Conservation (phyloP, 768 basidiomycete genomes). For the Lentinula guzmanii region DNA sequence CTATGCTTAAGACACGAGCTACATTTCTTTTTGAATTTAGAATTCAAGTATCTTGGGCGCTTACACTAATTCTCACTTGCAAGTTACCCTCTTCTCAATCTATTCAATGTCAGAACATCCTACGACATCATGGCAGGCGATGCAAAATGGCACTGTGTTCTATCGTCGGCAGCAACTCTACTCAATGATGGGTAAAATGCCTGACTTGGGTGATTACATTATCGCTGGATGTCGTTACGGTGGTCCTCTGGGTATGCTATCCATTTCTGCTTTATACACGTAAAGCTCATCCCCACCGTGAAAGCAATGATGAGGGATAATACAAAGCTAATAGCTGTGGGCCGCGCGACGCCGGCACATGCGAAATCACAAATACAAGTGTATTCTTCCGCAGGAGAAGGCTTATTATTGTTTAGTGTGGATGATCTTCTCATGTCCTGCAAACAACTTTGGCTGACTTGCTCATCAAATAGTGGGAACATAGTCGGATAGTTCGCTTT, state of each 20-base stretch:
- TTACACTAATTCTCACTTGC: neutral
- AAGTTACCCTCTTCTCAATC: neutral
- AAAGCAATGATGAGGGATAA: conserved; percentile 85
- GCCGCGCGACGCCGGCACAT: conserved; percentile 47
- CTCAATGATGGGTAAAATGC: conserved; percentile 71
- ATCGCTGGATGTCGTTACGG: conserved; percentile 80
- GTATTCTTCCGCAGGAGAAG: conserved; percentile 81
- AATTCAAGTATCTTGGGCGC: neutral
- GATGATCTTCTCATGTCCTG: conserved; percentile 28
- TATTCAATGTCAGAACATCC: conserved; percentile 57
- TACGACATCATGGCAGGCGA: conserved; percentile 83
- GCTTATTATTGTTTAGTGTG: conserved; percentile 65
- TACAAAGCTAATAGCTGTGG: conserved; percentile 70
- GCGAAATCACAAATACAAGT: conserved; percentile 82
- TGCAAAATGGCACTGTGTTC: conserved; percentile 83
- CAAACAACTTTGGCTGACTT: conserved; percentile 2
- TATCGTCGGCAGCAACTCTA: conserved; percentile 85
- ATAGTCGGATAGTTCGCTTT: conserved; percentile 73
- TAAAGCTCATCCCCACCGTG: neutral
- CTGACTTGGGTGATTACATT: conserved; percentile 73
- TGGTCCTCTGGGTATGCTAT: conserved; percentile 74
- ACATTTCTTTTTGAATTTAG: neutral
- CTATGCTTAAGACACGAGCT: neutral
- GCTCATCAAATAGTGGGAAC: conserved; percentile 69
- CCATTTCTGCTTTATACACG: neutral